phyloP scores from a whole-genome alignment of 202 grass and related monocot genomes.

The Brachypodium distachyon region DNA sequence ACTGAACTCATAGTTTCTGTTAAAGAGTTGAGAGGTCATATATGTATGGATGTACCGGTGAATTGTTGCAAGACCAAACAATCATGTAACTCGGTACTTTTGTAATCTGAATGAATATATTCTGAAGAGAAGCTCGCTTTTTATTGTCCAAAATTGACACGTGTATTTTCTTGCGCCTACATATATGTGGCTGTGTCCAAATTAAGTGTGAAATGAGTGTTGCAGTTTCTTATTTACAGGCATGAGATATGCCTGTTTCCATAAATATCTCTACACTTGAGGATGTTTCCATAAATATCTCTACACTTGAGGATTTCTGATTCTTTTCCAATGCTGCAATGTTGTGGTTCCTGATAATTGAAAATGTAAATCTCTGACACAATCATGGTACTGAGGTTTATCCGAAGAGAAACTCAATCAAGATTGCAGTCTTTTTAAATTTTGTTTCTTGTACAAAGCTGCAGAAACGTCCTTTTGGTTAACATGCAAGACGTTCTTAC shows the following conservation, averaged over 20 bases:
- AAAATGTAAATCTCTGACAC: conserved; percentile 11
- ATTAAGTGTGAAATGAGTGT: background rate
- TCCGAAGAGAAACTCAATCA: conserved; percentile 6
- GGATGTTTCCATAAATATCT: background rate
- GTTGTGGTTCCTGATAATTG: conserved; percentile 1
- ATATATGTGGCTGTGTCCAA: background rate
- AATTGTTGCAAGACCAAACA: conserved; percentile 6
- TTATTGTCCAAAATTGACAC: background rate
- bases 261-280: background rate
- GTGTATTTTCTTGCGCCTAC: background rate
- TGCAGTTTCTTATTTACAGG: background rate
- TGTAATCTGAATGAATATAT: background rate
- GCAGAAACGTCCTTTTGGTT: conserved; percentile 12
- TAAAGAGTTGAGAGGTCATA: conserved; percentile 7
- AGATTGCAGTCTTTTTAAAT: conserved; percentile 8
- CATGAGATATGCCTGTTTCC: background rate
- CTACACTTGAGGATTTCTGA: background rate
- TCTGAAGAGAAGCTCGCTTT: background rate
- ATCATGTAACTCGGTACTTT: background rate
- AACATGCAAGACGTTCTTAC: background rate
- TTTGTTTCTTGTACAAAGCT: conserved; percentile 10
- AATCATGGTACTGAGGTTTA: conserved; percentile 2
- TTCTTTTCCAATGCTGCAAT: background rate
- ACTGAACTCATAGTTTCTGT: background rate
- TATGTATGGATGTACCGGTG: conserved; percentile 18